Base-by-base conservation (phyloP, 257 asterid species). In the Voacanga thouarsii region DNA sequence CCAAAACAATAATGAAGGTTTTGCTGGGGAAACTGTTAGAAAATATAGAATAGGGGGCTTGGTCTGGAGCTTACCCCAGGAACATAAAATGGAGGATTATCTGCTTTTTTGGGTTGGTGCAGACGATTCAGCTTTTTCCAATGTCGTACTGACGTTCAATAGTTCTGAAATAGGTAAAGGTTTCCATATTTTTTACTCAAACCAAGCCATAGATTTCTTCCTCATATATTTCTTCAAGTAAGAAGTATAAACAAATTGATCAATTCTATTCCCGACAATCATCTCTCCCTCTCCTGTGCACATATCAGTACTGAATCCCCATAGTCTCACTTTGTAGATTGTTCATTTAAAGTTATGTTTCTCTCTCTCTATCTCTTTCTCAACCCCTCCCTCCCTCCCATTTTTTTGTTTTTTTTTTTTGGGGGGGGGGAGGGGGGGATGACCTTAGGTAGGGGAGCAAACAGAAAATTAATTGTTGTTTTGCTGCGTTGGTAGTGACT, bases 31-130 rank as follows among this genome's bases (percentile, higher is more conserved):
- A 78, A 83, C 76, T 30, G 50, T 77, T 82, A 85, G 76, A 69
- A 26, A 69, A 71, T 87, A 86, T 80, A 81, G 72, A 72, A 81
- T 88, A 6, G 97, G 97, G 79, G 99, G 99, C 76, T 87, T 95
- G 90, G 80, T 85, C 68, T 95, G 99, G 99, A 85, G 78, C 60
- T 80, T 95, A 78, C 93, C 93, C n/a, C 75, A 81, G 75, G 94
- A 91, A 80, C 87, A 37, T 80, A 90, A 79, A 77, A 87, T 91
- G 88, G 97, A 91, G 85, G 97, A 95, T 78, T 89, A 88, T 79
- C 81, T 88, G 78, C 77, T 95, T 82, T 91, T 90, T 68, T 95
- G 96, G 97, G 89, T 95, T 79, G 98, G 97, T 49, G 77, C 79
- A 81, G 90, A 90, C 72, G 85, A 91, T 84, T 80, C 96, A 71